Percentiles rank a stretch among this genome's conserved stretches.
Evolutionary conservation across 768 basidiomycete species (phyloP).

Genomic region (Clavulina sp.): DNA sequence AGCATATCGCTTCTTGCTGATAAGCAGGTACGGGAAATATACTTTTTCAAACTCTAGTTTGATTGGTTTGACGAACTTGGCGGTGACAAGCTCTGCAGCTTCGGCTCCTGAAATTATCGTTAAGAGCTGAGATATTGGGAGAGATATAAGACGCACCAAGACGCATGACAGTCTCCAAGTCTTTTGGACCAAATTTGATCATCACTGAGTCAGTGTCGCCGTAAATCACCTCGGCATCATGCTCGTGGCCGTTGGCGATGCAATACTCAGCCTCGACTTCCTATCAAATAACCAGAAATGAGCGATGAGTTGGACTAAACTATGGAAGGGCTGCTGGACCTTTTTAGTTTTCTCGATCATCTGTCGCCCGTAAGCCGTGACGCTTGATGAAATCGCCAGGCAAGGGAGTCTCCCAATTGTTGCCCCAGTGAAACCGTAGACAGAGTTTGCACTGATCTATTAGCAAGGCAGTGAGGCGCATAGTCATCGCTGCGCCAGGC

Average conservation of each 20-base stretch:
- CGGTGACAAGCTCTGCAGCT: constrained; percentile 81
- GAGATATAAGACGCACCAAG: constrained; percentile 37
- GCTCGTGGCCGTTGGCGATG: constrained; percentile 62
- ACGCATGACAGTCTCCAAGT: constrained; percentile 75
- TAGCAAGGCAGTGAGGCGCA: not conserved
- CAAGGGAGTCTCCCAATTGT: constrained; percentile 95
- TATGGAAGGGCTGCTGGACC: constrained; percentile 23
- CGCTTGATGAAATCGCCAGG: constrained; percentile 85
- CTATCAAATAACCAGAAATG: constrained; percentile 24
- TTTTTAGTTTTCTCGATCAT: constrained; percentile 98
- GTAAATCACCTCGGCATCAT: constrained; percentile 90
- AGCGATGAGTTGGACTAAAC: not conserved
- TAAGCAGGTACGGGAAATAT: constrained; percentile 93
- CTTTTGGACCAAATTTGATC: constrained; percentile 87
- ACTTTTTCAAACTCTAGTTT: constrained; percentile 99
- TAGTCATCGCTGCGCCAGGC: not conserved
- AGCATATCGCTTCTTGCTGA: constrained; percentile 97
- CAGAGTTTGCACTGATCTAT: constrained; percentile 95
- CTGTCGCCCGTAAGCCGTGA: constrained; percentile 90
- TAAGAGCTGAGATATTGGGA: constrained; percentile 1
- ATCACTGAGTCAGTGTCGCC: constrained; percentile 99
- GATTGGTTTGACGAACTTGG: constrained; percentile 86
- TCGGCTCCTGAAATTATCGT: constrained; percentile 44
- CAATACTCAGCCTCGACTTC: constrained; percentile 84
- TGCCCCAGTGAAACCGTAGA: constrained; percentile 97